Base-by-base conservation (phyloP, 1,139 yeast genomes). In the Torulaspora pretoriensis region DNA sequence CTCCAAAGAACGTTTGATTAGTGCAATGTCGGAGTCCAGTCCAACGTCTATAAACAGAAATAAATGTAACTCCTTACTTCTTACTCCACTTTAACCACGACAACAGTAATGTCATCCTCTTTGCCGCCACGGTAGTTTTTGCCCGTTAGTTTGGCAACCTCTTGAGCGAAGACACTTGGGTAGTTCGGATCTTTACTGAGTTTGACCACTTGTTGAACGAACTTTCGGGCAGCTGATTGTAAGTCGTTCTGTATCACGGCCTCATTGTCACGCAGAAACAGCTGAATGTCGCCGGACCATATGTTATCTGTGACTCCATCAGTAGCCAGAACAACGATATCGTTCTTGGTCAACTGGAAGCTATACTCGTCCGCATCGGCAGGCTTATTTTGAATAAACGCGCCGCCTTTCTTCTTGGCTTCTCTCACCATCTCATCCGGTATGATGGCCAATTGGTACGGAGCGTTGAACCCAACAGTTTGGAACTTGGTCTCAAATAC, bases 241-340 rank as follows among this genome's bases (percentile, higher is more conserved):
- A 72, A 61, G 17, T 69, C 65, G 23, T 65, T 65, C 42, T 71
- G 73, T 30, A 69, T 61, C 19, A 47, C 39, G 1, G 52, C 57
- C 32, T 53, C 45, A 34, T 74, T 71, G 57, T 80, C 85, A 34
- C 68, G 68, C 48, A 81, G 65, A 53, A 72, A 81, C 10, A 74
- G 60, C 55, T 81, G 88, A 43, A 89, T 82, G 61, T 89, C 96
- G 43, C 78, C 77, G 1, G 83, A 74, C 33, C 79, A 75, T 37
- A 90, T 78, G 64, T 92, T 92, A 66, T 92, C 98, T 19, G 87
- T 81, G 40, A 92, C 84, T 23, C 98, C 98, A 68, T 92, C 98
- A 1, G 97, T 88, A 35, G 95, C 94, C 61, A 90, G 81, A 47
- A 92, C 68, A 3, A 92, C 78, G 10, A 92, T 69, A 63, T 92